phyloP scores from a whole-genome alignment of 495 filamentous ascomycete genomes.

The Penicillium pulvis region DNA sequence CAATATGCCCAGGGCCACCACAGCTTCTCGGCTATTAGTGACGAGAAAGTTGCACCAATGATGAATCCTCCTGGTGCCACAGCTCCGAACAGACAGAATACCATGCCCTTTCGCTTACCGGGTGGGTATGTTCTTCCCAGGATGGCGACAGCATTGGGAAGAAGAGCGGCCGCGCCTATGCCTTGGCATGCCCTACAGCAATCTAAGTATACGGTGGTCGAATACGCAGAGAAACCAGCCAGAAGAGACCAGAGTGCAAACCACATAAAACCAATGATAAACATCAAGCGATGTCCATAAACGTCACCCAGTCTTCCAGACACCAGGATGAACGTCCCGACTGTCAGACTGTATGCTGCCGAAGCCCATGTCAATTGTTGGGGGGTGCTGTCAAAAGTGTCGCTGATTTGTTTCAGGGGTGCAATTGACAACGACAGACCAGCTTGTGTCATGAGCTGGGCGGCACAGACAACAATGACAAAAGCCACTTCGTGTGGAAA shows the following conservation, averaged over 20 bases:
- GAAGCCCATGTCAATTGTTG: conserved; percentile 48
- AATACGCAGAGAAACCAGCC: conserved; percentile 49
- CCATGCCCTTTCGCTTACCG: conserved; percentile 57
- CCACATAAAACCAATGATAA: conserved; percentile 62
- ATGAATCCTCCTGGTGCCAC: conserved; percentile 55
- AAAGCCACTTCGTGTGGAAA: conserved; percentile 14
- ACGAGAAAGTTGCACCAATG: conserved; percentile 50
- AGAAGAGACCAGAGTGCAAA: conserved; percentile 60
- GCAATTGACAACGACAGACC: conserved; percentile 19
- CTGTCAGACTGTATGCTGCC: conserved; percentile 55
- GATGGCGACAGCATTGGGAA: conserved; percentile 52
- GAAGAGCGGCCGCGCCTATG: conserved; percentile 52
- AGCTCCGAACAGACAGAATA: conserved; percentile 60
- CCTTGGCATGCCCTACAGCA: conserved; percentile 52
- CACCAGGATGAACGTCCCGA: conserved; percentile 66
- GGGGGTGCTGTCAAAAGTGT: conserved; percentile 16
- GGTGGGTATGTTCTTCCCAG: conserved; percentile 43
- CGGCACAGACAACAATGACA: conserved; percentile 16
- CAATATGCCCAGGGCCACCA: conserved; percentile 71
- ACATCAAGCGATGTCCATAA: conserved; percentile 62
- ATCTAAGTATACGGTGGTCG: conserved; percentile 41
- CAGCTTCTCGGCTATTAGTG: conserved; percentile 31
- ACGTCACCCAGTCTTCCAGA: conserved; percentile 66
- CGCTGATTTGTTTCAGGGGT: conserved; percentile 14
- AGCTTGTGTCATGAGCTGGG: conserved; percentile 23